These are phyloP conservation scores for Nothomitra cinnamomea DNA, from an alignment of 2,329 filamentous ascomycete species.

Conservation along the genomic window DNA sequence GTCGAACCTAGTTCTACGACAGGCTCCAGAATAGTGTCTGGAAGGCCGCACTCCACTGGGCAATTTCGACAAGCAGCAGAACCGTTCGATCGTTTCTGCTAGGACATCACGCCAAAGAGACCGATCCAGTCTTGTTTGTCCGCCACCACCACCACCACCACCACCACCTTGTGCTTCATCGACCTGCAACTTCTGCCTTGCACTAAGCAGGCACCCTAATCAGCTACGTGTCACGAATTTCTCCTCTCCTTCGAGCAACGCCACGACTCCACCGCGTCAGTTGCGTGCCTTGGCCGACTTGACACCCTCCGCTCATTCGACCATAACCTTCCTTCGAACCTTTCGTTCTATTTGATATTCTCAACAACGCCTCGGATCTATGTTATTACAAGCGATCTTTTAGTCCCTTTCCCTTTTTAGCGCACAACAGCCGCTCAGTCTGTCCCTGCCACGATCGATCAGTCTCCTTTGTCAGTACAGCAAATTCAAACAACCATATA, in stretches of 20 bases:
- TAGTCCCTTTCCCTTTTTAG: neutral
- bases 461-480: constrained; percentile 27
- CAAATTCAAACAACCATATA: constrained; percentile 19
- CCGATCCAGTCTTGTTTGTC: neutral
- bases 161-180: neutral
- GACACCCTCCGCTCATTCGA: neutral
- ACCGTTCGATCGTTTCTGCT: constrained; percentile 2
- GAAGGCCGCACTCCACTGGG: neutral
- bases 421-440: neutral
- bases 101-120: neutral
- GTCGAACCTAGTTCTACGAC: neutral
- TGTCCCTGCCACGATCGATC: constrained; percentile 32
- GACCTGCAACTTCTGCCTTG: neutral
- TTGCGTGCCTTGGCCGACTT: neutral
- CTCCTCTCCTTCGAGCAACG: neutral
- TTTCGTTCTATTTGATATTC: neutral
- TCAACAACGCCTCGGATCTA: neutral
- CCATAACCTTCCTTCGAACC: neutral
- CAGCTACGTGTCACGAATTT: constrained; percentile 1
- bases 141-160: neutral
- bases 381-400: constrained; percentile 3
- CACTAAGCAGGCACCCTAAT: neutral
- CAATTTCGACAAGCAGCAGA: neutral
- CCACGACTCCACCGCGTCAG: neutral
- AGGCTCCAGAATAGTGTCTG: neutral